These are phyloP conservation scores for Russula sp. DNA, from an alignment of 768 basidiomycete genomes.

Conservation along the genomic window DNA sequence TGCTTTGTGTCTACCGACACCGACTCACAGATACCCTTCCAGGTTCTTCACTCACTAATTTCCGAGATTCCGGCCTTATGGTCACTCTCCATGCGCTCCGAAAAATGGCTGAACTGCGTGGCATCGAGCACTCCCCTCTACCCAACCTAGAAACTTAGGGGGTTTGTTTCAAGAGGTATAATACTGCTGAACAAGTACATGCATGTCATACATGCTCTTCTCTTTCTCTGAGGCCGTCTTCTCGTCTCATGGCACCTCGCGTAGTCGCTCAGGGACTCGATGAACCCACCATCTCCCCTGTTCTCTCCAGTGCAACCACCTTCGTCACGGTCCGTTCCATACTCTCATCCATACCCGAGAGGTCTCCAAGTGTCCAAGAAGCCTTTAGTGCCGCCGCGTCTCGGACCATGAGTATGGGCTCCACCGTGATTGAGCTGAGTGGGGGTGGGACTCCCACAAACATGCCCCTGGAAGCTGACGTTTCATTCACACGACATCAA, in stretches of 20 bases:
- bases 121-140: not conserved
- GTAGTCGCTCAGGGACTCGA: not conserved
- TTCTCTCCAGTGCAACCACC: not conserved
- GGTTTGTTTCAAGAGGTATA: not conserved
- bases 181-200: not conserved
- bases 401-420: no score
- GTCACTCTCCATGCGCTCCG: no score
- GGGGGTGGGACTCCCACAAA: not conserved
- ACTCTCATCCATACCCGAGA: not conserved
- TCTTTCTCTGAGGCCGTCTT: not conserved
- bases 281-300: not conserved
- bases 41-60: no score
- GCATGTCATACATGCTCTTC: not conserved
- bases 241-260: slow-evolving; percentile 1
- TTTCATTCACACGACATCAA: slow-evolving; percentile 3
- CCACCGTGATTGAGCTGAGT: no score
- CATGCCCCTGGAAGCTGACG: not conserved
- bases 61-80: no score
- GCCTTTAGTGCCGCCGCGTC: not conserved
- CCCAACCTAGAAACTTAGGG: not conserved
- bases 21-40: no score
- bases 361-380: not conserved
- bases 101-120: not conserved
- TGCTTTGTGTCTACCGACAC: no score
- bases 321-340: not conserved